Base-by-base conservation (phyloP, 805 yeast species). In the Candida palmyrensis region DNA sequence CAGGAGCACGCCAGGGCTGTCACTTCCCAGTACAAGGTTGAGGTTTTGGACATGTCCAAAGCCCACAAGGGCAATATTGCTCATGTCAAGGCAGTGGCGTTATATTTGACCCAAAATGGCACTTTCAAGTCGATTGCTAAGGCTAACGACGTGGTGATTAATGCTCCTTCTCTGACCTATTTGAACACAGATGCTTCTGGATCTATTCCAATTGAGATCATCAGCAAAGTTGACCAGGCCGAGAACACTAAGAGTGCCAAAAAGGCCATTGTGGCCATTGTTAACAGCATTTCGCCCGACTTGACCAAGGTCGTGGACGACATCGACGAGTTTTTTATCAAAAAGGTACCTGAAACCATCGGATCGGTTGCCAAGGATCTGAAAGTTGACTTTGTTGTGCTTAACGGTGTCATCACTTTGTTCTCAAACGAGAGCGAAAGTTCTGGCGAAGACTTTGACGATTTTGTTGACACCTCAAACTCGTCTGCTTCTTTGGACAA, bases 51-150 rank as follows among this genome's bases (percentile, higher is more conserved):
- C 48, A 79, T 92, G 56, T 78, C 94, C 8, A 81, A 75, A 57
- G 95, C 97, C 19, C 97, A 92, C 55, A 84, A 87, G 49, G 85
- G 83, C 43, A 76, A 85, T 51, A 51, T 75, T 33, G 55, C 64
- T 12, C 97, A 92, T 49, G 96, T 95, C 7, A 75, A 76, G 40
- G 72, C 78, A 25, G 67, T 92, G 37, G 81, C 87, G 27, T 69
- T 81, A 9, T 84, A 69, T 54, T 80, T 92, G 44, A 54, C 61
- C 35, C 66, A 72, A 40, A 63, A 75, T 37, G 71, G 74, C 20
- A 53, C 63, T 23, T 70, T 82, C 43, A 47, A 59, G 27, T 37
- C 43, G n/a, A 56, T 76, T 40, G 63, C 66, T 16, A 41, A 48
- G 2, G 61, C 53, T 12, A 48, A 61, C 40, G 64, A 62, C 32